These are phyloP conservation scores for Punica granatum DNA, from an alignment of 345 rosid genomes.

Conservation along the genomic window DNA sequence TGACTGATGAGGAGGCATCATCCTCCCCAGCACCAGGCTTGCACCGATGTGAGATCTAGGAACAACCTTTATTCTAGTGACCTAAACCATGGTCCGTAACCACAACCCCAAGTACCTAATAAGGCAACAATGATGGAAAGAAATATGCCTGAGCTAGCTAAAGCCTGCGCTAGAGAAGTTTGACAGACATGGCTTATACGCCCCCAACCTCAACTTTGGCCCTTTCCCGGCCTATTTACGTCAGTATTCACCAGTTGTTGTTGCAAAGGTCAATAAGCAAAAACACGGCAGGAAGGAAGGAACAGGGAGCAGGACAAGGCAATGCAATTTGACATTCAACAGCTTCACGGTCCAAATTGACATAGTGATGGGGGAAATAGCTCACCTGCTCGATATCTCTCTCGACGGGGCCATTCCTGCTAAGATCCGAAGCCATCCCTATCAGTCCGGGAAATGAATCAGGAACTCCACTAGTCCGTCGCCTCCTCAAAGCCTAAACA, in stretches of 20 bases:
- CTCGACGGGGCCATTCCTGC: slow-evolving; percentile 72
- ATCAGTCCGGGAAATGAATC: slow-evolving; percentile 45
- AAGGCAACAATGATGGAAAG: not conserved
- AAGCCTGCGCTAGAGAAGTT: too few relatives aligned
- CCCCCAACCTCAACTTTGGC: not conserved
- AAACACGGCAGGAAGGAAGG: not conserved
- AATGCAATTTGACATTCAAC: not conserved
- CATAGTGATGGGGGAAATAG: not conserved
- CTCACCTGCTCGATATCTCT: slow-evolving; percentile 94
- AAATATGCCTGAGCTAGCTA: not conserved
- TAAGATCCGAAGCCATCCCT: slow-evolving; percentile 92
- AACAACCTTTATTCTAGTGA: not conserved
- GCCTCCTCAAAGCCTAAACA: slow-evolving; percentile 9
- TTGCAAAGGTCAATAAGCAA: not conserved
- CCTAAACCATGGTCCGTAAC: not conserved
- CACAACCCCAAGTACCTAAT: not conserved
- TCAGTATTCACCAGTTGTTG: not conserved
- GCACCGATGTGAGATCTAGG: not conserved
- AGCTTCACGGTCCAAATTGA: not conserved
- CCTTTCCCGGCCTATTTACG: not conserved
- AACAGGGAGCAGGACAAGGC: not conserved
- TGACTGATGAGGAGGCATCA: not conserved
- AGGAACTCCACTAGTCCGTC: not conserved
- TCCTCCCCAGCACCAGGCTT: not conserved
- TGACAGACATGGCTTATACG: too few relatives aligned